A percentile compares a stretch with the other conserved stretches of the same genome.
Evolutionary conservation across 495 filamentous ascomycete genomes (phyloP).

Genomic region (Lentithecium fluviatile): DNA sequence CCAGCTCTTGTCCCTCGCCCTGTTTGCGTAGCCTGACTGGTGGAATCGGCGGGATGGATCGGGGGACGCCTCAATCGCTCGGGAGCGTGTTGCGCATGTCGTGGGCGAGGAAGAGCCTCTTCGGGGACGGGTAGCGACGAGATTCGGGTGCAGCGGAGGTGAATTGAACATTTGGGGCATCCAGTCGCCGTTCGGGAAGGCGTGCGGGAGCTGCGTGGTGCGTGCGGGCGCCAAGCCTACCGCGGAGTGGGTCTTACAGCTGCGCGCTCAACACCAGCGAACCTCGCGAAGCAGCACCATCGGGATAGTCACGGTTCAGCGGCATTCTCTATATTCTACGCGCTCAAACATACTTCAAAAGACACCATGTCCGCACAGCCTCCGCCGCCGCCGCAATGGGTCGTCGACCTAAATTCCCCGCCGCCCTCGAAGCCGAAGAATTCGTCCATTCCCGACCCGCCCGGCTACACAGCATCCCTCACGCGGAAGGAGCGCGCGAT

Average conservation of each 20-base stretch:
- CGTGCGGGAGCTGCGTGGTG: background rate
- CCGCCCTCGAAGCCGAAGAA: conserved; percentile 59
- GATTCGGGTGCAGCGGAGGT: background rate
- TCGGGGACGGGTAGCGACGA: background rate
- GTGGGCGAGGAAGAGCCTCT: background rate
- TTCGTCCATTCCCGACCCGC: conserved; percentile 74
- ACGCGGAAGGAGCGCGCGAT: conserved; percentile 47
- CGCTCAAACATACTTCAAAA: background rate
- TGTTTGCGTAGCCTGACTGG: conserved; percentile 16
- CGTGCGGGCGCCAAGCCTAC: background rate
- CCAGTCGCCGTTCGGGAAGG: background rate
- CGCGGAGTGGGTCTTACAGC: background rate
- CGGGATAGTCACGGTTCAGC: background rate
- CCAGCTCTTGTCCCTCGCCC: conserved; percentile 18
- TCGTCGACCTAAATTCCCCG: conserved; percentile 68
- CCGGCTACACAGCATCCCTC: conserved; percentile 67
- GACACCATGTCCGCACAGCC: conserved; percentile 35
- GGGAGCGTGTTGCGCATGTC: background rate
- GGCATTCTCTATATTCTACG: background rate
- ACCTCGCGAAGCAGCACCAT: too few relatives aligned
- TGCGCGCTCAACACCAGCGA: background rate
- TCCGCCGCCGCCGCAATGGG: conserved; percentile 74
- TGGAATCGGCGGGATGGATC: background rate
- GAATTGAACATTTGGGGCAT: background rate
- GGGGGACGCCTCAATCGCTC: background rate